Base-by-base conservation (phyloP, 2,329 filamentous ascomycete species). In the Proliferodiscus dingleyae region DNA sequence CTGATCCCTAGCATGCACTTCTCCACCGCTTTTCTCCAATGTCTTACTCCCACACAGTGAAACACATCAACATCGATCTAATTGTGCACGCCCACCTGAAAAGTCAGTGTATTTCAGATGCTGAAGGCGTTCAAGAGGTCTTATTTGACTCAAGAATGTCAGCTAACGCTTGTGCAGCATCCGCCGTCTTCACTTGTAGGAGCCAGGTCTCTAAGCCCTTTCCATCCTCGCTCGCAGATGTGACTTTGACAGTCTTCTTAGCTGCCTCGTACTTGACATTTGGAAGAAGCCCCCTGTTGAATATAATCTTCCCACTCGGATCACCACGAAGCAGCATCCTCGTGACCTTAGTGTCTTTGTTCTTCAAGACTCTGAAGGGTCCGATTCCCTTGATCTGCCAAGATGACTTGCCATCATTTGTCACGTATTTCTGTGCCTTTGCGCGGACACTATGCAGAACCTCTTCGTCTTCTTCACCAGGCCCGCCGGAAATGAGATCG, bases 361-460 rank as follows among this genome's bases (percentile, higher is more conserved):
- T 77, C 65, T 85, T 84, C 50, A 94, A 71, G 11, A 95, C 63
- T 30, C 85, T 82, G 42, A 90, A 68, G 9, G 79, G 75, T 0
- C 89, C 89, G 6, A 87, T 70, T 36, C 87, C 88, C 62, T 84
- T 78, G 1, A 75, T 80, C 23, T 74, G 69, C 86, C 86, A 94
- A 42, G 71, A 77, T 58, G 74, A 71, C n/a, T 66, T 62, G 21
- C 72, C 70, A 5, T 67, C 66, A 11, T 74, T 73, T 11, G 70
- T 66, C 32, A 73, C 67, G 56, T 80, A 78, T 62, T 84, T 83
- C 52, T 83, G 67, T 10, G 80, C 83, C 64, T 87, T 88, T 36
- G 83, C 81, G 19, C 82, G 78, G 11, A 85, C 74, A 61, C 91
- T 83, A 62, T 85, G 77, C 16, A 89, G 63, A 29, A 82, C 71